These are phyloP conservation scores for Thelonectria rubi DNA, from an alignment of 2,329 filamentous ascomycete genomes.

Conservation along the genomic window DNA sequence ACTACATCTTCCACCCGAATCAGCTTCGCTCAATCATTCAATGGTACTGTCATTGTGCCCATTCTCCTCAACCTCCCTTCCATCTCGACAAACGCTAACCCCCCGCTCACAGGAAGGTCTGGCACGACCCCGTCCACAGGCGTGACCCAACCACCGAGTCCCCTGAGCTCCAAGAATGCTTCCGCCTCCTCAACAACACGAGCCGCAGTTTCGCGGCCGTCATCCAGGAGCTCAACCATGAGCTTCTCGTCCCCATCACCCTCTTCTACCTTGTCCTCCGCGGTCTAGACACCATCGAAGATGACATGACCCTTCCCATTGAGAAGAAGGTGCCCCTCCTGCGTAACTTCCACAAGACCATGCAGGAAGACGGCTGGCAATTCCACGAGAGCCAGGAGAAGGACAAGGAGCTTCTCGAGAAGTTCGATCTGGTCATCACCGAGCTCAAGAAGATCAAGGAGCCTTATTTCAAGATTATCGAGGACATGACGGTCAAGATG, in stretches of 20 bases:
- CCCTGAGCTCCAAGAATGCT: constrained; percentile 80
- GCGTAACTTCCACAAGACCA: constrained; percentile 79
- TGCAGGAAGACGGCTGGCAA: constrained; percentile 89
- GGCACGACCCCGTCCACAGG: constrained; percentile 92
- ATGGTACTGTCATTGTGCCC: constrained; percentile 80
- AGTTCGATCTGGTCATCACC: constrained; percentile 86
- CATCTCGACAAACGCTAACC: constrained; percentile 31
- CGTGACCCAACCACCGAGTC: constrained; percentile 81
- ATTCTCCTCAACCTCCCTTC: not conserved
- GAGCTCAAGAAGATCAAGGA: constrained; percentile 92
- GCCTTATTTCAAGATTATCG: constrained; percentile 85
- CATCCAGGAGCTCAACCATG: constrained; percentile 94
- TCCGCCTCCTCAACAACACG: constrained; percentile 84
- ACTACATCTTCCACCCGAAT: constrained; percentile 78
- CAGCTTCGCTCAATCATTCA: constrained; percentile 86
- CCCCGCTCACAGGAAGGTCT: constrained; percentile 77
- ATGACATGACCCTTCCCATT: constrained; percentile 92
- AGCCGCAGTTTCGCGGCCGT: constrained; percentile 93
- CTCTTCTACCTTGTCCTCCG: constrained; percentile 94
- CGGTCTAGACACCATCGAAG: constrained; percentile 96
- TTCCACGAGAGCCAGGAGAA: constrained; percentile 93
- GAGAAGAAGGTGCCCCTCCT: constrained; percentile 86
- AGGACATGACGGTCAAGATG: constrained; percentile 94
- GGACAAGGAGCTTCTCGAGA: constrained; percentile 88
- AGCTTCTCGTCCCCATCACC: constrained; percentile 87